Conservation (phyloP, 768 basidiomycete genomes). For the Clathrus columnatus region DNA sequence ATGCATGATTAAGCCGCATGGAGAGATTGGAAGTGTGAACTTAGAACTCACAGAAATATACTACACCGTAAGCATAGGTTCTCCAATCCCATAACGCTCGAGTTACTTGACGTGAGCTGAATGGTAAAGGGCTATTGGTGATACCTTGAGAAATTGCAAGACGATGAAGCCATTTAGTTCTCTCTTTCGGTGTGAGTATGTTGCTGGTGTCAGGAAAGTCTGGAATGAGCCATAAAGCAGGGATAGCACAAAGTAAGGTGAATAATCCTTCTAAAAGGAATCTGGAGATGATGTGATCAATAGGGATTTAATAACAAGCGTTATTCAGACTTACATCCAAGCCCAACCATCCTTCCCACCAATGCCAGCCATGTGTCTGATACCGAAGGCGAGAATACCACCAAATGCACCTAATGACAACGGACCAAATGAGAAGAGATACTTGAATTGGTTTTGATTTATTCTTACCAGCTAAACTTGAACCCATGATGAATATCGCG, state of each 20-base stretch:
- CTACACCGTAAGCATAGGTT: constrained; percentile 18
- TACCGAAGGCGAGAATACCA: constrained; percentile 22
- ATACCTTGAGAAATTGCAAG: constrained; percentile 28
- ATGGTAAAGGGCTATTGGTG: constrained; percentile 21
- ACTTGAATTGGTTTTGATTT: neutral
- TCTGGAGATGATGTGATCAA: neutral
- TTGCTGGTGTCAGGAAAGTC: constrained; percentile 32
- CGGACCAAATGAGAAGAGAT: no score
- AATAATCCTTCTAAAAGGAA: constrained; percentile 24
- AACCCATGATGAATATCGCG: constrained; percentile 24
- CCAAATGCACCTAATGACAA: constrained; percentile 9
- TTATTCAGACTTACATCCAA: constrained; percentile 16
- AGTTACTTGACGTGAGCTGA: constrained; percentile 23
- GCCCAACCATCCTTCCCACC: constrained; percentile 17
- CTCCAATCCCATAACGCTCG: constrained; percentile 19
- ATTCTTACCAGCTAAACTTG: constrained; percentile 18
- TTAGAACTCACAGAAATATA: no score
- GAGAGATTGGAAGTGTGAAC: no score
- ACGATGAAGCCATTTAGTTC: constrained; percentile 24
- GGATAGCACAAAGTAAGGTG: constrained; percentile 24
- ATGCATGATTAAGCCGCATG: no score
- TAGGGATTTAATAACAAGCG: neutral
- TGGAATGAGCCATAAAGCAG: constrained; percentile 22
- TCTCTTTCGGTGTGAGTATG: constrained; percentile 28
- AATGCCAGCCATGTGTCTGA: constrained; percentile 19